A percentile compares a stretch with the other conserved stretches of the same genome.
Evolutionary conservation across 169 alveolate species (phyloP).

Genomic region (Eimeria necatrix): DNA sequence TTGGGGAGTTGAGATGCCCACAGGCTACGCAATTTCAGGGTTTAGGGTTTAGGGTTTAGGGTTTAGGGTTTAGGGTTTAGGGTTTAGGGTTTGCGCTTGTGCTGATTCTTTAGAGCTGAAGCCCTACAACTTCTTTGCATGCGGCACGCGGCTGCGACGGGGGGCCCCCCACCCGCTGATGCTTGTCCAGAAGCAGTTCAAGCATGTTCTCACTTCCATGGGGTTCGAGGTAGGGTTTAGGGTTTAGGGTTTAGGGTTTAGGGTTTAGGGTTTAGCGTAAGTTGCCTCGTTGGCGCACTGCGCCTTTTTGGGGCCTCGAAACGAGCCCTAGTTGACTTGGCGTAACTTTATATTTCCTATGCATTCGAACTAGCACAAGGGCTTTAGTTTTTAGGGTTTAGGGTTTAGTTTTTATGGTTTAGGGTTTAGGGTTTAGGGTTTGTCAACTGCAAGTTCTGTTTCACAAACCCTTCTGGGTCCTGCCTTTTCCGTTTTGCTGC

Average conservation of each 20-base stretch:
- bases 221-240: constrained; percentile 87
- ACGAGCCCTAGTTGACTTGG: not conserved
- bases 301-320: not conserved
- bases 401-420: too few relatives aligned
- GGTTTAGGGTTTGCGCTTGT: not conserved
- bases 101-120: constrained; percentile 57
- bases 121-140: constrained; percentile 89
- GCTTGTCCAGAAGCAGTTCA: constrained; percentile 91
- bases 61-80: constrained; percentile 11
- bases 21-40: too few relatives aligned
- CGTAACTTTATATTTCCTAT: too few relatives aligned
- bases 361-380: too few relatives aligned
- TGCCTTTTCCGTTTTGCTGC: too few relatives aligned
- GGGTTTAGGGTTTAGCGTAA: not conserved
- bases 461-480: too few relatives aligned
- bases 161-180: constrained; percentile 96
- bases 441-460: too few relatives aligned
- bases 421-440: too few relatives aligned
- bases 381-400: too few relatives aligned
- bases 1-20: too few relatives aligned
- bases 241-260: constrained; percentile 28
- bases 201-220: constrained; percentile 93
- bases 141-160: constrained; percentile 89
- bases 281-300: not conserved
- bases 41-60: constrained; percentile 73